Conservation (phyloP, 441 rosid genomes). For the Mallotus repandus region DNA sequence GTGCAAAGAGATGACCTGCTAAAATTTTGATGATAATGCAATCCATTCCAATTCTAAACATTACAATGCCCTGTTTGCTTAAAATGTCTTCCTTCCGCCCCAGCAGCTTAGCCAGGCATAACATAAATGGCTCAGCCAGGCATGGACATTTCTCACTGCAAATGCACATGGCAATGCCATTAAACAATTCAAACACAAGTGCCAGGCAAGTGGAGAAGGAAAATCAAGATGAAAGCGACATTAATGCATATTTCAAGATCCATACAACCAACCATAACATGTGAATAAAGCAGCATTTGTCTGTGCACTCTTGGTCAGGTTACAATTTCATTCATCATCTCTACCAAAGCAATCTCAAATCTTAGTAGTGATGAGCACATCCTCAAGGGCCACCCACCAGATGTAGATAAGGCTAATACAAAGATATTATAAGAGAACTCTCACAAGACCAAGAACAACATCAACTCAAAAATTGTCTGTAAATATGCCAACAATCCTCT, state of each 20-base stretch:
- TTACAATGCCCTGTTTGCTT: too few species aligned
- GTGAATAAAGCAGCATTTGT: too few species aligned
- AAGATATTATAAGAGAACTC: not conserved
- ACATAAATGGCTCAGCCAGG: too few species aligned
- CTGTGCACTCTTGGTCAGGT: not conserved
- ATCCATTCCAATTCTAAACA: too few species aligned
- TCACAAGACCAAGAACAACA: not conserved
- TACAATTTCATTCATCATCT: not conserved
- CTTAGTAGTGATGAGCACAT: not conserved
- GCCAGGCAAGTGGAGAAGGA: not conserved
- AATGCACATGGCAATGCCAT: not conserved
- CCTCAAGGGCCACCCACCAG: not conserved
- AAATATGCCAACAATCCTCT: constrained; percentile 12
- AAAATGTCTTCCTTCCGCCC: not conserved
- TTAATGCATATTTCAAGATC: not conserved
- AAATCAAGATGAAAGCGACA: constrained; percentile 4
- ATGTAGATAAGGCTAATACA: not conserved
- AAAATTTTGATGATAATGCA: too few species aligned
- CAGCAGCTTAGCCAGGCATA: not conserved
- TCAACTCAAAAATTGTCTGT: not conserved
- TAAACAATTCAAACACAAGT: not conserved
- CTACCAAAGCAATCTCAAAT: too few species aligned
- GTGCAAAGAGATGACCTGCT: not conserved
- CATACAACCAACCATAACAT: not conserved
- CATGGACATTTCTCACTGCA: too few species aligned